Percentiles rank a stretch among this genome's conserved stretches.
Evolutionary conservation across 352 stramenopile species (phyloP).

Genomic region (Globisporangium yorkense): DNA sequence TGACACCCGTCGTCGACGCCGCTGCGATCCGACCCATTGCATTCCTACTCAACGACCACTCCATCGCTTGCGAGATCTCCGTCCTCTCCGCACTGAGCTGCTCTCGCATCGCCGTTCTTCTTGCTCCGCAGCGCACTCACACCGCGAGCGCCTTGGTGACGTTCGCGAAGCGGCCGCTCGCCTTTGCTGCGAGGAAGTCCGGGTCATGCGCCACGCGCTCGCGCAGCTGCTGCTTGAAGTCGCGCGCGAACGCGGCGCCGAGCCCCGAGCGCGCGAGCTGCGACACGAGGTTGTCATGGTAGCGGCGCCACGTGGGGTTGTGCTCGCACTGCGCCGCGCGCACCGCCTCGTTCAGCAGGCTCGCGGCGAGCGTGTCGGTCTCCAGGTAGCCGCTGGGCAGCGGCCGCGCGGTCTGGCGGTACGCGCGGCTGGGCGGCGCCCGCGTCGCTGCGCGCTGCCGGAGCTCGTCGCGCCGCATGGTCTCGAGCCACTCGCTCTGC

Average conservation of each 20-base stretch:
- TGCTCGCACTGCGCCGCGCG: conserved; percentile 52
- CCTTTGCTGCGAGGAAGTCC: conserved; percentile 40
- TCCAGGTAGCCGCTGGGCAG: conserved; percentile 67
- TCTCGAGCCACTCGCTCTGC: conserved; percentile 58
- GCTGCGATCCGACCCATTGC: too few species aligned
- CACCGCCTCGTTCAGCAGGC: conserved; percentile 58
- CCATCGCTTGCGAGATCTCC: too few species aligned
- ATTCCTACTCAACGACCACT: too few species aligned
- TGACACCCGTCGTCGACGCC: too few species aligned
- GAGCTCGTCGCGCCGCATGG: conserved; percentile 52
- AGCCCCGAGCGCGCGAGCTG: conserved; percentile 46
- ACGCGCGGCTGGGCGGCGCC: conserved; percentile 56
- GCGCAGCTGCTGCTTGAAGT: conserved; percentile 56
- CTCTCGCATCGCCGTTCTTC: too few species aligned
- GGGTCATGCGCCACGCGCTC: conserved; percentile 43
- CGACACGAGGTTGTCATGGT: conserved; percentile 45
- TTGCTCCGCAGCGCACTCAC: conserved; percentile 15
- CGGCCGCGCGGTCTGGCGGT: conserved; percentile 33
- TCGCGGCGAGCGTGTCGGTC: conserved; percentile 51
- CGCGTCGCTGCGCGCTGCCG: conserved; percentile 26
- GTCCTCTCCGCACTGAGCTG: too few species aligned
- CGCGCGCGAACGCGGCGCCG: conserved; percentile 38
- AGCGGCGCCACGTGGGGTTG: conserved; percentile 43
- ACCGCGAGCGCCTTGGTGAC: conserved; percentile 43
- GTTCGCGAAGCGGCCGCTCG: conserved; percentile 34